Base-by-base conservation (phyloP, 345 rosid genomes). In the Bruguiera gymnorhiza region DNA sequence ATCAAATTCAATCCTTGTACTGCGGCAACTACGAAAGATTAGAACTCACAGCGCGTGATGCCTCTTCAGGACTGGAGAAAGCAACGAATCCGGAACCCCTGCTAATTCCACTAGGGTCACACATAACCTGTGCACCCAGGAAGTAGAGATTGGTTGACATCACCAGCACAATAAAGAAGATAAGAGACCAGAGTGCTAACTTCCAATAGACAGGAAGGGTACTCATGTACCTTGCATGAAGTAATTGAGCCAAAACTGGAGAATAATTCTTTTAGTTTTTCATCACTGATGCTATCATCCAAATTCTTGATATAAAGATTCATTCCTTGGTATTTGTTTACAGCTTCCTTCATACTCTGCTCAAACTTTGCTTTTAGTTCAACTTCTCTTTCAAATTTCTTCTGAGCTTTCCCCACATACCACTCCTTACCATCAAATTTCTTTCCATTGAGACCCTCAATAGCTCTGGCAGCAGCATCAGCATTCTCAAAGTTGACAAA, bases 11-110 rank as follows among this genome's bases (percentile, higher is more conserved):
- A 11, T 39, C 48, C 48, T 39, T 39, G 48, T 2, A 11, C 48
- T 39, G 16, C 3, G 31, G 29, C 20, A 11, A 43, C n/a, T 23
- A 43, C 5, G n/a, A 43, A 39, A 68, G 2, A 51, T 8, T 53
- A 3, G 5, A 36, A 61, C 72, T 71, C 71, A 66, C 75, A 65
- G 72, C 75, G 55, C 54, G 39, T 10, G 72, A 39, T 21, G 78
- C 78, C 9, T 75, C 78, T 51, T 75, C 74, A 63, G 74, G 60
- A 16, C 73, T 69, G 9, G 73, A 57, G 34, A 69, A 75, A 0
- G 78, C 78, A 63, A 75, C 78, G 69, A 75, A 75, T 8, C 74
- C 78, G 18, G 78, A 75, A 19, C 78, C 78, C 26, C 31, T 69
- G 53, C 78, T 75, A 29, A 57, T 26, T 20, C 78, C 78, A 64